Evolutionary conservation across 2,329 filamentous ascomycete species (phyloP).

Genomic region (Purpureocillium takamizusanense): DNA sequence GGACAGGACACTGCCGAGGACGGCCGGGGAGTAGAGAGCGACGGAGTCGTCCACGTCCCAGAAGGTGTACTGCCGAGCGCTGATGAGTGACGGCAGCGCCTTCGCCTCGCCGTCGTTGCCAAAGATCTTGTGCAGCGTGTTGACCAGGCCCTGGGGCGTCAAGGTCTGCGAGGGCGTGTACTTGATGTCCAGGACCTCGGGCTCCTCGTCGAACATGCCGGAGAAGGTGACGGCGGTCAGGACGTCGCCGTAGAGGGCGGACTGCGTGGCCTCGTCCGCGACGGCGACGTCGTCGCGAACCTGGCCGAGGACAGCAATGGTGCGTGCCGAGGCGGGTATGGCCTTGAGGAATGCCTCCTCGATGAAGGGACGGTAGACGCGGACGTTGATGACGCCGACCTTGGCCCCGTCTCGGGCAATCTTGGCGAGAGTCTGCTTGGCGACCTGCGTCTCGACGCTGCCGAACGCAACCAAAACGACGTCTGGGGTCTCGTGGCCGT

Average conservation of each 20-base stretch:
- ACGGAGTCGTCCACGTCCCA: conserved; percentile 79
- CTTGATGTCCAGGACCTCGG: conserved; percentile 73
- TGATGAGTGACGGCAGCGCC: conserved; percentile 33
- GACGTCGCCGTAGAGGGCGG: conserved; percentile 86
- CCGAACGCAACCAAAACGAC: conserved; percentile 87
- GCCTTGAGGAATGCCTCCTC: conserved; percentile 86
- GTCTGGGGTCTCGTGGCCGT: conserved; percentile 70
- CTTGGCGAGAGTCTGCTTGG: conserved; percentile 68
- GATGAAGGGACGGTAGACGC: conserved; percentile 88
- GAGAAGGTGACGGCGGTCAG: conserved; percentile 77
- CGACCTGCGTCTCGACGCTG: conserved; percentile 79
- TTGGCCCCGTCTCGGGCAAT: conserved; percentile 65
- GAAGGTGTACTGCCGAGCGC: conserved; percentile 80
- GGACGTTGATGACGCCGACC: conserved; percentile 83
- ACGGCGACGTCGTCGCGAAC: conserved; percentile 67
- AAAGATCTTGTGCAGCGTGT: conserved; percentile 39
- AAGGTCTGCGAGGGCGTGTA: conserved; percentile 62
- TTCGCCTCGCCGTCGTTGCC: conserved; percentile 45
- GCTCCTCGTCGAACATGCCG: conserved; percentile 52
- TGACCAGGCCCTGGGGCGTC: conserved; percentile 44
- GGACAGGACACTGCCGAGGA: conserved; percentile 52
- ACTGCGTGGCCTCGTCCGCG: conserved; percentile 66
- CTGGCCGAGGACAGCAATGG: conserved; percentile 81
- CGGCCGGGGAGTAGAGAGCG: conserved; percentile 54
- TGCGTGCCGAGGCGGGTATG: conserved; percentile 66